Percentiles rank a stretch among this genome's conserved stretches.
phyloP scores from a whole-genome alignment of 2,329 filamentous ascomycete species.

The Ophiostoma australiae region DNA sequence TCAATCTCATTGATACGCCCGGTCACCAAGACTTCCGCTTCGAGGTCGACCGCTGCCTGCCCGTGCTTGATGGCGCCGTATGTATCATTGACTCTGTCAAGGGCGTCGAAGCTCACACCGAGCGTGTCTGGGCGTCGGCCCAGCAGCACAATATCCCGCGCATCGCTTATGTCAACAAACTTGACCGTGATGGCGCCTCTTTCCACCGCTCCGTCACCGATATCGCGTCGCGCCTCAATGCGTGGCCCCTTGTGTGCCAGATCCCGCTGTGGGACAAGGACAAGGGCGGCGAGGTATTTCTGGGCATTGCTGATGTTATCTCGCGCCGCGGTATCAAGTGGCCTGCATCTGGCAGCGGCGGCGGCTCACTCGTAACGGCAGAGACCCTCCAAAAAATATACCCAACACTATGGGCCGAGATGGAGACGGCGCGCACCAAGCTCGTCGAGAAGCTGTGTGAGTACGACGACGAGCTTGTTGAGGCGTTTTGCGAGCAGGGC shows the following conservation, averaged over 20 bases:
- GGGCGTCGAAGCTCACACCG: constrained; percentile 86
- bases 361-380: constrained; percentile 32
- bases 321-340: constrained; percentile 71
- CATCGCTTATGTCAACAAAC: constrained; percentile 77
- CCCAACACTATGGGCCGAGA: constrained; percentile 58
- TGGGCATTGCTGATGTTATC: constrained; percentile 80
- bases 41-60: constrained; percentile 83
- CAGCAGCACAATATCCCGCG: constrained; percentile 79
- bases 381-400: constrained; percentile 46
- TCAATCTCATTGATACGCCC: constrained; percentile 93
- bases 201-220: constrained; percentile 85
- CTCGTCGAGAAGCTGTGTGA: constrained; percentile 83
- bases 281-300: constrained; percentile 67
- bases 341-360: constrained; percentile 35
- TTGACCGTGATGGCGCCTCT: constrained; percentile 74
- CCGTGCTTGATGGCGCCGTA: constrained; percentile 36
- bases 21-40: constrained; percentile 98
- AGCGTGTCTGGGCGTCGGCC: constrained; percentile 91
- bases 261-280: constrained; percentile 92
- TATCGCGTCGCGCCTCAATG: constrained; percentile 70
- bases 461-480: constrained; percentile 79
- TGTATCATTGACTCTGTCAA: constrained; percentile 39
- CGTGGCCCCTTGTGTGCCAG: constrained; percentile 87
- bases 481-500: constrained; percentile 73
- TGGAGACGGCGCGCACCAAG: constrained; percentile 68